Base-by-base conservation (phyloP, 78 protist genomes). In the Mantamonas sphyraenae region DNA sequence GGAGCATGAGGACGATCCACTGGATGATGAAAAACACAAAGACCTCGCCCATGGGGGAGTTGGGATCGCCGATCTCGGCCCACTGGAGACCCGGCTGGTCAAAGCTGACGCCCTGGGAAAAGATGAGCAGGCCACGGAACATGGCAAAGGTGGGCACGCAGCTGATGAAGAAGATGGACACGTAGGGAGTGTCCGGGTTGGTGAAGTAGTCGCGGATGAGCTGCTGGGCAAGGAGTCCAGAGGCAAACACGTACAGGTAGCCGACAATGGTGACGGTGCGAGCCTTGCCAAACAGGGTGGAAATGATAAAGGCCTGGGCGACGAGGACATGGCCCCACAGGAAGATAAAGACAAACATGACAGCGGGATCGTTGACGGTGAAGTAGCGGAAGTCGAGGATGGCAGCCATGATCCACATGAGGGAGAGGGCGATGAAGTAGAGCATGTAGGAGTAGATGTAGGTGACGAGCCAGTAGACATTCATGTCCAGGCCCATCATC, bases 381-480 rank as follows among this genome's bases (percentile, higher is more conserved):
- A 75, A 64, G 37, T 53, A 80, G 47, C 73, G 35, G 47, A 73
- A 71, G 53, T 58, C 45, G 28, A 12, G 3, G 26, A 12, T 3
- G 26, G 37, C 55, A 3, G 34, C 19, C 45, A 73, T 8, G 67
- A 65, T n/a, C 64, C 50, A 62, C 9, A 73, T 70, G 30, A 77
- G 12, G 24, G 43, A 3, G 38, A 68, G 30, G 17, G 72, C 60
- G 38, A 82, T n/a, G 31, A 28, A 2, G 56, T 84, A 84, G 24
- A 84, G 17, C 20, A 59, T 19, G 34, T 39, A 84, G 64, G 62
- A 24, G 33, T 77, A 81, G 17, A 81, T 19, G 73, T 77, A 84
- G 2, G 76, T 82, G 24, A 84, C 81, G 1, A 84, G 20, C 86
- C 83, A 84, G 62, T 84, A 84, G 43, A 55, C 72, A 26, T 58